Conservation (phyloP, 345 rosid species). For the Salix udensis region DNA sequence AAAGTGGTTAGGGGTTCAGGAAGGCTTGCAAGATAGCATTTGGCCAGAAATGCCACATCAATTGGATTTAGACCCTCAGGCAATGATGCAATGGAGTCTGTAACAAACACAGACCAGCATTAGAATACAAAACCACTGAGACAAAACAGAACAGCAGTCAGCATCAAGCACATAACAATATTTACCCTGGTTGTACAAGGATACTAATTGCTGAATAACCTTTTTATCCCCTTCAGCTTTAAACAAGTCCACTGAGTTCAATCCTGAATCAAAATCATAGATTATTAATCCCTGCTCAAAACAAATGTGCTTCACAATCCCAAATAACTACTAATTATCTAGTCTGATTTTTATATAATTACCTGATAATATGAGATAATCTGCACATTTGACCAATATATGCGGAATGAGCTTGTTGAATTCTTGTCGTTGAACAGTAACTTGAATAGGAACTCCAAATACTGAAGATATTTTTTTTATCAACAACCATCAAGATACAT, state of each 20-base stretch:
- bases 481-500: neutral
- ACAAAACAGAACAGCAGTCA: conserved; percentile 6
- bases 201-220: conserved; percentile 72
- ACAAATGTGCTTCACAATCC: neutral
- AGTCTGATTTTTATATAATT: conserved; percentile 7
- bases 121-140: conserved; percentile 7
- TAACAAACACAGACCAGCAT: neutral
- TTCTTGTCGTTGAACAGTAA: conserved; percentile 69
- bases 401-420: conserved; percentile 61
- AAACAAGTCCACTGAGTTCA: conserved; percentile 62
- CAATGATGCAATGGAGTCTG: conserved; percentile 66
- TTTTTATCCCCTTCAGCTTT: conserved; percentile 75
- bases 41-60: conserved; percentile 70
- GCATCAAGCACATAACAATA: neutral
- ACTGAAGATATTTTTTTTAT: conserved; percentile 34
- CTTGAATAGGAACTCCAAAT: conserved; percentile 85
- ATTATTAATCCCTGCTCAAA: neutral
- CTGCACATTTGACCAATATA: conserved; percentile 69
- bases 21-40: conserved; percentile 91
- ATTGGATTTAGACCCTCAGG: conserved; percentile 72
- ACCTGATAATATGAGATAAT: conserved; percentile 84
- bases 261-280: conserved; percentile 39
- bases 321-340: neutral
- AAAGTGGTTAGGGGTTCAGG: conserved; percentile 80
- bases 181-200: conserved; percentile 72